Percentiles rank a stretch among this genome's conserved stretches.
These are phyloP conservation scores for Coprinellus aureogranulatus DNA, from an alignment of 768 basidiomycete genomes.

Conservation along the genomic window DNA sequence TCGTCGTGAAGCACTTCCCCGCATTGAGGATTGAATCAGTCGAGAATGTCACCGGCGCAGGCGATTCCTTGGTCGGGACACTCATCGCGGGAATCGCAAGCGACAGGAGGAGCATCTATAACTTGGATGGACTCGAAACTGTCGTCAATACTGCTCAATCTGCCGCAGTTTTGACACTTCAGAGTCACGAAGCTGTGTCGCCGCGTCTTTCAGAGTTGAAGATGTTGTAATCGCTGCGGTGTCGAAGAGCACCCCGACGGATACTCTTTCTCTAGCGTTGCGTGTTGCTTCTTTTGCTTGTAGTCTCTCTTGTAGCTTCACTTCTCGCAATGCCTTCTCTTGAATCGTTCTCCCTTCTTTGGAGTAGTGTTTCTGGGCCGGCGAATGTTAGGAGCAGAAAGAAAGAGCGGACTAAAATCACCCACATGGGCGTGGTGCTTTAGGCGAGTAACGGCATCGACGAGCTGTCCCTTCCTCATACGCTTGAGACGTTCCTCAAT, in stretches of 20 bases:
- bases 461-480: conserved; percentile 78
- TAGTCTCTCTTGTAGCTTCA: conserved; percentile 38
- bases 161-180: conserved; percentile 61
- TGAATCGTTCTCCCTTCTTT: not conserved
- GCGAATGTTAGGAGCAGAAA: conserved; percentile 2
- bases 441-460: conserved; percentile 72
- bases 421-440: conserved; percentile 73
- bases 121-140: conserved; percentile 40
- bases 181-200: conserved; percentile 63
- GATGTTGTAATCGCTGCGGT: conserved; percentile 7
- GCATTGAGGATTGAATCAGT: conserved; percentile 42
- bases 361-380: conserved; percentile 28
- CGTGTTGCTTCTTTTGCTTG: conserved; percentile 30
- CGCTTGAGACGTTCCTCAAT: conserved; percentile 22
- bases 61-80: conserved; percentile 86
- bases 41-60: conserved; percentile 86
- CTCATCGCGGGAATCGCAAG: conserved; percentile 65
- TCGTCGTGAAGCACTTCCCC: conserved; percentile 76
- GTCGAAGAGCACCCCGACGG: conserved; percentile 44
- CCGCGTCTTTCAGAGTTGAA: conserved; percentile 46
- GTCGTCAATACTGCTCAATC: conserved; percentile 58
- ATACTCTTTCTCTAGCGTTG: conserved; percentile 12
- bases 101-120: conserved; percentile 42
- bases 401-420: not conserved
- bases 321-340: conserved; percentile 43